Percentiles rank a stretch among this genome's conserved stretches.
These are phyloP conservation scores for Psilocybe tampanensis DNA, from an alignment of 768 basidiomycete species.

Conservation along the genomic window DNA sequence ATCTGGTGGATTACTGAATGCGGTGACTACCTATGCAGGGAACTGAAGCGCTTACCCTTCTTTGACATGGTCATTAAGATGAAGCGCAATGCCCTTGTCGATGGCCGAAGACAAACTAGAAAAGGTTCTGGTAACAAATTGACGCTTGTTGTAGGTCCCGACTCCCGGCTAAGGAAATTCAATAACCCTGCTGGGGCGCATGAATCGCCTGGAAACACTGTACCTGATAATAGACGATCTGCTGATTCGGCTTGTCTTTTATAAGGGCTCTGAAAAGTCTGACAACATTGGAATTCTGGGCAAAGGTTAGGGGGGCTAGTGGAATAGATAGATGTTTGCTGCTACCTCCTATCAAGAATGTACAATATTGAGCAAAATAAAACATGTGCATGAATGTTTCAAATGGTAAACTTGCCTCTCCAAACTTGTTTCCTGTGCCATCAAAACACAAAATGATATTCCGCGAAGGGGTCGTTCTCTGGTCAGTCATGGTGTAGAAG, in stretches of 20 bases:
- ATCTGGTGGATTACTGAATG: neutral
- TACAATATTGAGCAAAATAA: neutral
- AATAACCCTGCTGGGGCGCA: no score
- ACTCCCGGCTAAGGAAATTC: constrained; percentile 6
- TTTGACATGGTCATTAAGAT: constrained; percentile 31
- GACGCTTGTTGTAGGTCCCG: constrained; percentile 11
- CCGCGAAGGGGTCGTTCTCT: neutral
- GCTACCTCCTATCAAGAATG: neutral
- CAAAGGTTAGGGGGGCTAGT: neutral
- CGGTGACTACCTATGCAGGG: neutral
- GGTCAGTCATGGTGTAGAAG: no score
- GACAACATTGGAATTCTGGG: constrained; percentile 49
- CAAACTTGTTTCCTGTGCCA: constrained; percentile 32
- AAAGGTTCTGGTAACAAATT: constrained; percentile 20
- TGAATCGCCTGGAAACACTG: neutral
- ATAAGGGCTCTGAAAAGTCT: constrained; percentile 47
- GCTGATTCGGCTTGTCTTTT: constrained; percentile 45
- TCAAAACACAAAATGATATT: constrained; percentile 30
- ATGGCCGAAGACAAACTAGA: constrained; percentile 18
- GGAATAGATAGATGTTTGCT: neutral
- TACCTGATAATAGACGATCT: constrained; percentile 58
- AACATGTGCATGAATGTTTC: no score
- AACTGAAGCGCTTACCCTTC: constrained; percentile 23
- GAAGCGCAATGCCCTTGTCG: constrained; percentile 25
- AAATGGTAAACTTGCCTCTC: constrained; percentile 18